Conservation (phyloP, 768 basidiomycete species). For the Paxillus rubicundulus region DNA sequence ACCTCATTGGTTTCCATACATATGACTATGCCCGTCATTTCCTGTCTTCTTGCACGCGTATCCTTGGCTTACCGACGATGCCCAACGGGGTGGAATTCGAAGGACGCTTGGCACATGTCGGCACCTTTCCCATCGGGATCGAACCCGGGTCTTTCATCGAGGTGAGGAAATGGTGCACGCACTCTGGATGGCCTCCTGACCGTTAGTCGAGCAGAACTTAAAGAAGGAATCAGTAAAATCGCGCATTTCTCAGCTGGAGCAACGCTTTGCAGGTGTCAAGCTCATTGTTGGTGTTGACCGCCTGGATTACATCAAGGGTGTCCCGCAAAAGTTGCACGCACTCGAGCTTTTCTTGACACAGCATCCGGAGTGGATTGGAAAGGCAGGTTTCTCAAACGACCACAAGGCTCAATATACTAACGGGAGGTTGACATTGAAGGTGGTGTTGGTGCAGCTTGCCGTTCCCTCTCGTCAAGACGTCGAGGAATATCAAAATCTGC, state of each 20-base stretch:
- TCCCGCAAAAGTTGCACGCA: conserved; percentile 96
- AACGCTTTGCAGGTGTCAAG: conserved; percentile 91
- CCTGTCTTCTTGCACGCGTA: conserved; percentile 96
- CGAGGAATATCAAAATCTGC: conserved; percentile 97
- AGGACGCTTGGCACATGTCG: conserved; percentile 92
- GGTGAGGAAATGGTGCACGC: conserved; percentile 35
- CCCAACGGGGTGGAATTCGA: conserved; percentile 98
- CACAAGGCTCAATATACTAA: background rate
- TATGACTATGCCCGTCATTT: conserved; percentile 99
- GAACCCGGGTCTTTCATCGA: conserved; percentile 91
- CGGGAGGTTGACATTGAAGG: conserved; percentile 40
- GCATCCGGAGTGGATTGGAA: conserved; percentile 99
- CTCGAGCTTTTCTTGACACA: conserved; percentile 95
- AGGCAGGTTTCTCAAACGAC: conserved; percentile 44
- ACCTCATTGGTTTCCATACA: conserved; percentile 98
- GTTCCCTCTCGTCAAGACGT: conserved; percentile 98
- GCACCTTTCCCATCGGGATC: conserved; percentile 99
- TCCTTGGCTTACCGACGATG: conserved; percentile 92
- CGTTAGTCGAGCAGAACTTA: conserved; percentile 53
- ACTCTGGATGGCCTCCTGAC: conserved; percentile 2
- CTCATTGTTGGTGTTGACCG: conserved; percentile 98
- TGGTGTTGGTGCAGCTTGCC: conserved; percentile 94
- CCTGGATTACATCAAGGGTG: conserved; percentile 99
- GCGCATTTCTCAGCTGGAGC: conserved; percentile 78
- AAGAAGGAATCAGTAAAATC: conserved; percentile 75